Conservation (phyloP, 768 basidiomycete species). For the Leccinum rimulosum region DNA sequence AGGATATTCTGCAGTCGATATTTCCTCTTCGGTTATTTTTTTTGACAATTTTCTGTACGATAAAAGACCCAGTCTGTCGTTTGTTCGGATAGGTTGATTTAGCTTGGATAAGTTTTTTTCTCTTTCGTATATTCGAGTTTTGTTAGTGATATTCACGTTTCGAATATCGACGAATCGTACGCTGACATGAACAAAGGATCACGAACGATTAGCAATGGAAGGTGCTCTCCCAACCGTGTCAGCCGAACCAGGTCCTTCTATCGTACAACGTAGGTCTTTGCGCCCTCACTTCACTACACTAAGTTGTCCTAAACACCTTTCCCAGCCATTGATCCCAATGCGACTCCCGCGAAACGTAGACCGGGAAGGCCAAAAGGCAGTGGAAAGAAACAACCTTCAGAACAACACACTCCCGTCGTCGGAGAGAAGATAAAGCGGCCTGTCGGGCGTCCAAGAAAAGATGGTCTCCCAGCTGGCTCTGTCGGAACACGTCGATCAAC, state of each 20-base stretch:
- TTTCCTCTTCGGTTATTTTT: constrained; percentile 14
- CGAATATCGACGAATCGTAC: constrained; percentile 16
- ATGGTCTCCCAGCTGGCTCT: constrained; percentile 77
- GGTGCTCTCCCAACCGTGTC: constrained; percentile 24
- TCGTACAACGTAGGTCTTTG: constrained; percentile 23
- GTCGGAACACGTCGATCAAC: constrained; percentile 45
- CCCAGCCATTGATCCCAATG: constrained; percentile 27
- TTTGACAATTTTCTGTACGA: constrained; percentile 9
- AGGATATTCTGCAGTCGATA: constrained; percentile 9
- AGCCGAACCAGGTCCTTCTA: constrained; percentile 25
- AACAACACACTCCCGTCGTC: constrained; percentile 31
- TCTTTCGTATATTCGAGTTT: constrained; percentile 34
- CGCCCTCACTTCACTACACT: background rate
- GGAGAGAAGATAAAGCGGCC: constrained; percentile 69
- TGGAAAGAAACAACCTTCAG: constrained; percentile 60
- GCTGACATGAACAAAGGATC: constrained; percentile 29
- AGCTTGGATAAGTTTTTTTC: constrained; percentile 34
- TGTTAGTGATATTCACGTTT: constrained; percentile 31
- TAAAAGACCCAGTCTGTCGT: constrained; percentile 16
- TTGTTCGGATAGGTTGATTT: constrained; percentile 30
- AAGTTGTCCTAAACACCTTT: constrained; percentile 6
- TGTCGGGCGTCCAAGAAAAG: constrained; percentile 78
- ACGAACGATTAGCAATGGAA: constrained; percentile 22
- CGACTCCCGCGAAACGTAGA: constrained; percentile 53
- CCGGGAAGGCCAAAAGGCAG: constrained; percentile 80